phyloP scores from a whole-genome alignment of 2,329 filamentous ascomycete species.

The Pseudocercospora pini-densiflorae region DNA sequence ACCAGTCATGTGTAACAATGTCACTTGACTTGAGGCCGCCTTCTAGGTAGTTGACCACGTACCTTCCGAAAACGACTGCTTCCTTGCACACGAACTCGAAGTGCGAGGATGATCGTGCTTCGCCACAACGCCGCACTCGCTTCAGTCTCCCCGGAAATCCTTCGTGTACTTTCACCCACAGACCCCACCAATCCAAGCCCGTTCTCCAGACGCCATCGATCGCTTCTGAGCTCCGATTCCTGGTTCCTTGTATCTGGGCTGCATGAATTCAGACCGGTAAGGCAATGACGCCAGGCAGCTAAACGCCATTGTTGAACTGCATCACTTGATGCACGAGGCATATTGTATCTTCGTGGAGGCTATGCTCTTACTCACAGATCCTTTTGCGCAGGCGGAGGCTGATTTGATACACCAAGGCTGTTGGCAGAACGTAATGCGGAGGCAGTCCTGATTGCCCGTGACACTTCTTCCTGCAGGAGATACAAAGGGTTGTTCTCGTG shows the following conservation, averaged over 20 bases:
- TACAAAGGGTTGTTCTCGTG: neutral
- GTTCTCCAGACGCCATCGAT: neutral
- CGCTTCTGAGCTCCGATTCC: neutral
- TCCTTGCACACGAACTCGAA: neutral
- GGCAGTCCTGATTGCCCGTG: neutral
- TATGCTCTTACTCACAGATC: neutral
- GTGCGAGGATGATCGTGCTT: neutral
- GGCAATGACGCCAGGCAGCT: neutral
- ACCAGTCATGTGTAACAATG: neutral
- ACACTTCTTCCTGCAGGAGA: neutral
- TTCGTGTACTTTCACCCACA: neutral
- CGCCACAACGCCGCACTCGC: constrained; percentile 1
- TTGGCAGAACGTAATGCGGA: neutral
- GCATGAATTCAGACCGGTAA: neutral
- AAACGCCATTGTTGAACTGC: constrained; percentile 8
- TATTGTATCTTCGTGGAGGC: constrained; percentile 3
- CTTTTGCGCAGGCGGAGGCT: neutral
- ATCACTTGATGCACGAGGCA: neutral
- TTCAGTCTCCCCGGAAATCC: neutral
- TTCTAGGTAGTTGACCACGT: neutral
- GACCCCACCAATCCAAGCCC: neutral
- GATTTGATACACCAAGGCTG: neutral
- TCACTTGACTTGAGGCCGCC: constrained; percentile 3
- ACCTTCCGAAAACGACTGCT: neutral
- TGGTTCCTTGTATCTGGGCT: neutral